These are phyloP conservation scores for Mycena alexandri DNA, from an alignment of 768 basidiomycete species.

Conservation along the genomic window DNA sequence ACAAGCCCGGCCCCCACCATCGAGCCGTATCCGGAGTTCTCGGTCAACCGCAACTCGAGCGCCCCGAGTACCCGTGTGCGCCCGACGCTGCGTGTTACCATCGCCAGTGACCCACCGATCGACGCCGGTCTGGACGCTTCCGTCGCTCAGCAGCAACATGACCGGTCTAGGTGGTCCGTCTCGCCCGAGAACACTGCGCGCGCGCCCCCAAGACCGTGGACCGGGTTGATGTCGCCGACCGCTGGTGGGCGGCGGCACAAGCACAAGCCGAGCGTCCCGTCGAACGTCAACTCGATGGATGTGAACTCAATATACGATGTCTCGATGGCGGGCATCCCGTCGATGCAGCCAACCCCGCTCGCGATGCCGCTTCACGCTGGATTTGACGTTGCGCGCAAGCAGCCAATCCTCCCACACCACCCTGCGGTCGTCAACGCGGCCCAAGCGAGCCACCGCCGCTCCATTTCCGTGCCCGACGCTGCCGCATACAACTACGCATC, in stretches of 20 bases:
- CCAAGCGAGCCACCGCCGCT: constrained; percentile 35
- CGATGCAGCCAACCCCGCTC: constrained; percentile 36
- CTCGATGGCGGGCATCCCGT: constrained; percentile 26
- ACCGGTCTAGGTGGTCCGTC: constrained; percentile 53
- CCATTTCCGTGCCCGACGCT: constrained; percentile 38
- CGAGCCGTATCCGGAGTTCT: constrained; percentile 33
- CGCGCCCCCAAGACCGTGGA: constrained; percentile 48
- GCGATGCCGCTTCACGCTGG: constrained; percentile 44
- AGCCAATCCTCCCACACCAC: constrained; percentile 45
- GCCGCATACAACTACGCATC: constrained; percentile 2
- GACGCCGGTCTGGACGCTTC: constrained; percentile 35
- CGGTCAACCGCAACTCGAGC: constrained; percentile 37
- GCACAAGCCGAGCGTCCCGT: constrained; percentile 52
- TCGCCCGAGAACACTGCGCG: constrained; percentile 48
- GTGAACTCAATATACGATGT: constrained; percentile 38
- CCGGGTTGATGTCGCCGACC: constrained; percentile 45
- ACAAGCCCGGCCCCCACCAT: constrained; percentile 29
- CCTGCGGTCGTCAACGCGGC: constrained; percentile 38
- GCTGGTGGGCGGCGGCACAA: constrained; percentile 46
- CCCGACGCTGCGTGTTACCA: constrained; percentile 58
- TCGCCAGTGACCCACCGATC: constrained; percentile 49
- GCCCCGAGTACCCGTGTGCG: constrained; percentile 38
- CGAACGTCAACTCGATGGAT: constrained; percentile 47
- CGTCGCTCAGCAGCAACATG: constrained; percentile 31
- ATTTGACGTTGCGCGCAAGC: constrained; percentile 35